A percentile compares a stretch with the other conserved stretches of the same genome.
phyloP scores from a whole-genome alignment of 148 eudicot genomes.

The Pharnaceum exiguum region DNA sequence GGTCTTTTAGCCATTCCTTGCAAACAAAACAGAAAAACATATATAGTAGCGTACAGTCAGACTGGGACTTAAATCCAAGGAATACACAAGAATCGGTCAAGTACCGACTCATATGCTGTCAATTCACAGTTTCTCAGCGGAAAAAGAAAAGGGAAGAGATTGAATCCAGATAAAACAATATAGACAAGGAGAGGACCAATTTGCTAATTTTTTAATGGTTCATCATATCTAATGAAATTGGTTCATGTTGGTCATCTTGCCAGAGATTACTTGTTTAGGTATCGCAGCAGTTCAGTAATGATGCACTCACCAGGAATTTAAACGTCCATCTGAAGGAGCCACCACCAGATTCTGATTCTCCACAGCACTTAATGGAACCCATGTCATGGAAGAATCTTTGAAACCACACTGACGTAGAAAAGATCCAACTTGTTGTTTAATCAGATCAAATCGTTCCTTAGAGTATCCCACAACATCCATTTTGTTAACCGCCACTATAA shows the following conservation, averaged over 20 bases:
- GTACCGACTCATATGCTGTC: too few relatives aligned
- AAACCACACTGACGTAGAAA: slow-evolving; percentile 87
- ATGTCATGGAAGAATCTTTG: slow-evolving; percentile 67
- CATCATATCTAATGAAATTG: too few relatives aligned
- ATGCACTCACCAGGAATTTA: slow-evolving; percentile 73
- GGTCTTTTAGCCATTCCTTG: background rate
- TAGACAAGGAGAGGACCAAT: slow-evolving; percentile 8
- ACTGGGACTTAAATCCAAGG: too few relatives aligned
- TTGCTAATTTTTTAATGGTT: too few relatives aligned
- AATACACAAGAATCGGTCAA: too few relatives aligned
- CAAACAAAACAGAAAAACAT: background rate
- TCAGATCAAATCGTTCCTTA: slow-evolving; percentile 68
- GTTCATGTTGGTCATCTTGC: too few relatives aligned
- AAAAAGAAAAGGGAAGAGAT: background rate
- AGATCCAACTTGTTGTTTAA: slow-evolving; percentile 74
- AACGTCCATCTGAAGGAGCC: slow-evolving; percentile 63
- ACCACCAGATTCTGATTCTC: slow-evolving; percentile 84
- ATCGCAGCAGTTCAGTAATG: too few relatives aligned
- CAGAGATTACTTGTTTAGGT: too few relatives aligned
- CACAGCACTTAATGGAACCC: slow-evolving; percentile 93
- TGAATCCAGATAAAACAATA: slow-evolving; percentile 6
- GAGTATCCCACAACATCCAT: slow-evolving; percentile 90
- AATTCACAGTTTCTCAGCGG: background rate
- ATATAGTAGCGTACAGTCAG: too few relatives aligned
- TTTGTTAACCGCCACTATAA: slow-evolving; percentile 84